Base-by-base conservation (phyloP, 2,329 filamentous ascomycete species). In the Penicillium sp. region DNA sequence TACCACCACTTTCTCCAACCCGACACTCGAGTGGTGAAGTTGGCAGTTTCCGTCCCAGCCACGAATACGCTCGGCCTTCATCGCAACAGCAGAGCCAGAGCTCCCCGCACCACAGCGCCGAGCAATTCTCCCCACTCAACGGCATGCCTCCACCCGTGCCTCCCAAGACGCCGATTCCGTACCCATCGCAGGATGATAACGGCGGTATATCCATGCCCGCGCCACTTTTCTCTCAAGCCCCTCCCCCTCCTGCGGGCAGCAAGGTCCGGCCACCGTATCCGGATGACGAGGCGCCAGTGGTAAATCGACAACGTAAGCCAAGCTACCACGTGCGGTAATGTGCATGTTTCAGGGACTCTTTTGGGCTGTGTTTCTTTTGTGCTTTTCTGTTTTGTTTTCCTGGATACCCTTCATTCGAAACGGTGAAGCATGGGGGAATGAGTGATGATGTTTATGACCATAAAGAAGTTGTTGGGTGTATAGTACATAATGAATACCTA, bases 291-390 rank as follows among this genome's bases (percentile, higher is more conserved):
- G 87, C 93, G 16, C 93, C 93, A 3, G 80, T 84, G 6, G 91
- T 95, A 7, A 95, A 96, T 66, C 89, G 91, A 82, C 87, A 89
- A 40, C 85, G 87, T 63, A 97, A 97, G 72, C 93, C 93, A 1
- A 87, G 89, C 45, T 90, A 87, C 64, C 81, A 79, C 52, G 77
- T 80, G 39, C 76, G 81, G 57, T 82, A 62, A 77, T 55, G 29
- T 14, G 29, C 28, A 10, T n/a, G 9, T n/a, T n/a, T n/a, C n/a
- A n/a, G n/a, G n/a, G n/a, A n/a, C n/a, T n/a, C 7, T 24, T 39
- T 48, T 34, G 44, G 55, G 11, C 11, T 53, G 8, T 42, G 5
- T 42, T 24, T 42, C 11, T 14, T 42, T 55, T 55, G 8, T n/a
- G 52, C 10, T 54, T 14, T 51, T 3, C 47, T 40, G 52, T 24